Evolutionary conservation across 495 filamentous ascomycete species (phyloP), one percentile per base, ranked within the genome.

Genomic region (Daldinia concentrica): DNA sequence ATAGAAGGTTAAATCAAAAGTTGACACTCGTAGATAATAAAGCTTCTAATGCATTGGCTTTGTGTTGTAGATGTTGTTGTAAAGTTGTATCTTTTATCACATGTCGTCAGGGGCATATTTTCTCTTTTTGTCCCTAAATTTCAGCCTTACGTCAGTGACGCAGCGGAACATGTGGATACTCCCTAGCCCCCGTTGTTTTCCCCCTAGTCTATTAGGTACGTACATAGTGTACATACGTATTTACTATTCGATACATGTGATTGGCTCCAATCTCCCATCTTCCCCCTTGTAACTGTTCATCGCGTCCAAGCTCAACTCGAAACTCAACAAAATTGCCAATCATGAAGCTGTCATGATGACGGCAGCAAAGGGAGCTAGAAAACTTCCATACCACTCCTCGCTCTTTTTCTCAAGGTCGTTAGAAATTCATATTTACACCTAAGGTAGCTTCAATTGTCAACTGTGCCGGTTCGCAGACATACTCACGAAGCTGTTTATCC

Each of bases 261-360:
- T 54, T 54, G 50, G 50, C 26, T 54, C 50, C 8, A 30, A 54
- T 12, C 27, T 30, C 30, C 32, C 19, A 39, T 30, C 55, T 58
- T 39, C 11, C 17, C 19, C 58, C 58, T 58, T 69, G 55, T 32
- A 55, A 29, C 27, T 48, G 14, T 37, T 12, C 7, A 43, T 11
- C 19, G 48, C 30, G 64, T 72, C 60, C 19, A 48, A 72, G 64
- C 63, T 32, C 39, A 64, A 68, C 39, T 57, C 69, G 64, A 72
- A 72, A 72, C 64, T 64, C 60, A 57, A 61, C 60, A 65, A 67
- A 41, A 58, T 9, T 41, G 48, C 36, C 50, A 63, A 66, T 66
- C 58, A 59, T 58, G 54, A 68, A 59, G 59, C 45, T 63, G 62
- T 72, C 58, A 67, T 62, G 52, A 72, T 66, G 69, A 72, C 63